Percentiles rank a stretch among this genome's conserved stretches.
Evolutionary conservation across 306 rosid genomes (phyloP).

Genomic region (Castanea mollissima): DNA sequence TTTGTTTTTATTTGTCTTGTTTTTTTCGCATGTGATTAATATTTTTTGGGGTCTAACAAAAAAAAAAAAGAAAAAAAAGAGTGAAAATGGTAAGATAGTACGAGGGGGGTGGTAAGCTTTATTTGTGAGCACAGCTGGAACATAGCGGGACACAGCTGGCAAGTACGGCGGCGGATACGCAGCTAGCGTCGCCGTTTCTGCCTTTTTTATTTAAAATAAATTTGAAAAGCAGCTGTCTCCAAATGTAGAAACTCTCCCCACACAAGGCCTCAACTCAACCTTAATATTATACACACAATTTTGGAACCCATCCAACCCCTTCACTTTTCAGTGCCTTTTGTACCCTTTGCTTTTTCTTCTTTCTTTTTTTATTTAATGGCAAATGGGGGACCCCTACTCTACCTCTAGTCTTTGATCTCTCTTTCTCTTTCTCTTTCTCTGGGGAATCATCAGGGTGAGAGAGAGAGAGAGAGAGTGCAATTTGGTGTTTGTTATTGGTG

Average conservation of each 20-base stretch:
- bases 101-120: not conserved
- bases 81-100: constrained; percentile 16
- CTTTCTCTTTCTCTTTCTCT: not conserved
- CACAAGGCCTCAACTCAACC: not conserved
- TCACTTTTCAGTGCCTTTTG: constrained; percentile 1
- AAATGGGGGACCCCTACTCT: not conserved
- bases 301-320: not conserved
- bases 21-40: not conserved
- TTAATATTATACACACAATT: no score
- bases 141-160: constrained; percentile 60
- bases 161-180: constrained; percentile 43
- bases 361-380: not conserved
- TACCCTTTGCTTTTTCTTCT: not conserved
- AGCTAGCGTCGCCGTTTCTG: constrained; percentile 42
- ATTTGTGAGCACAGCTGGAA: constrained; percentile 43
- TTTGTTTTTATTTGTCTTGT: no score
- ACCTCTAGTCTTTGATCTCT: not conserved
- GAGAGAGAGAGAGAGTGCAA: not conserved
- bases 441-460: not conserved
- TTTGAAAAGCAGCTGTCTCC: not conserved
- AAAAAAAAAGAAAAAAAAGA: not conserved
- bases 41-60: not conserved
- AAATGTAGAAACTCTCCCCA: not conserved
- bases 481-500: not conserved
- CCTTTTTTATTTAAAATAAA: no score